Evolutionary conservation across 2,329 filamentous ascomycete species (phyloP), one percentile per base, ranked within the genome.

Genomic region (Aureobasidium lini): DNA sequence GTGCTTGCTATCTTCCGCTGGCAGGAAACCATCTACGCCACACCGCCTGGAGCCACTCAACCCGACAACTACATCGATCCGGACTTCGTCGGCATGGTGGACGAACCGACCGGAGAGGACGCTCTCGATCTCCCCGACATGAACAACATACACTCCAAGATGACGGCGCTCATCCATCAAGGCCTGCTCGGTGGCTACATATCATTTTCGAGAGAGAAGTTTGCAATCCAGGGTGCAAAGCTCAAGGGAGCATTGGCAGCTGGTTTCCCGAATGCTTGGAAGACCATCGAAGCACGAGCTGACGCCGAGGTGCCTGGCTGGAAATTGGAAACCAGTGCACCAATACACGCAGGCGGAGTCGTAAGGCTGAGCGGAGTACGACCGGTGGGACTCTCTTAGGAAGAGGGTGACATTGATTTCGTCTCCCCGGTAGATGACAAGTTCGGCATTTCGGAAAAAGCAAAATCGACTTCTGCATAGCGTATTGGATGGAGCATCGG

Each of bases 151-250:
- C 90, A 96, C 73, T 84, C 84, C 46, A 84, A 89, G 50, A 80
- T 95, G 11, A 84, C 88, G 0, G 86, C 86, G 10, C 80, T 96
- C 11, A 82, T 95, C 18, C 84, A 88, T 52, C 89, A 95, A 72
- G 89, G 88, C 0, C 77, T 96, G 28, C 79, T 96, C 69, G 85
- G 87, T 65, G 93, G 92, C 1, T 96, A 92, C 68, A 81, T 96
- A 31, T 89, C 88, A 15, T 90, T 95, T 67, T 82, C 82, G 29
- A 84, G 86, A 68, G 81, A 82, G 44, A 85, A 88, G 50, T 91
- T 96, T 68, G 91, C 90, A 11, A 89, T 96, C 44, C 84, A 88
- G 56, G 91, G 92, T 2, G 85, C 88, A 28, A 87, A 86, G 62
- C 68, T 66, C 58, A 70, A 69, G 28, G 71, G 76, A 7, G 73